Base-by-base conservation (phyloP, 2,329 filamentous ascomycete genomes). In the Tolypocladium ovalisporum region DNA sequence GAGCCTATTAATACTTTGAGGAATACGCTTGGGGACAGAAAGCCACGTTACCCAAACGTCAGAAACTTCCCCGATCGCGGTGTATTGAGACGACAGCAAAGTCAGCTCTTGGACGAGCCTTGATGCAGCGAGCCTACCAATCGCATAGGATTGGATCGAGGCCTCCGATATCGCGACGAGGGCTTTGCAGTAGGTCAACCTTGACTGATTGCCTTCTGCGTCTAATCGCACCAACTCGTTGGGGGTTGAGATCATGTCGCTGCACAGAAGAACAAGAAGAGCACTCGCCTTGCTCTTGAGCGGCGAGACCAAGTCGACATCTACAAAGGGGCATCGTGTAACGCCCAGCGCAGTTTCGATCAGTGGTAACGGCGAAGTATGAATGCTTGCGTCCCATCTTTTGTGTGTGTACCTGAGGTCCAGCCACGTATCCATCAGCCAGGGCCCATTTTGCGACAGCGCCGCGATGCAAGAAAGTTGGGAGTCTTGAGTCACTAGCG, bases 351-450 rank as follows among this genome's bases (percentile, higher is more conserved):
- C 66, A 42, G 65, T 69, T 44, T 73, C 68, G 4, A 80, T 64
- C 2, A 75, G 61, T 12, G 68, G 60, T 10, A 73, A 62, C 4
- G 75, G 63, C 24, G 70, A 68, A 40, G 62, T 65, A 19, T 66
- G 66, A 56, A 64, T 63, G 52, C 63, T 40, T 42, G 65, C 56
- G 40, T 70, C 68, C 69, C 76, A 74, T 60, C 68, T 67, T 35
- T 68, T 71, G 58, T 76, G 74, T 13, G 71, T 65, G 24, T 70
- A 64, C 54, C 75, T 71, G 35, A 81, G 65, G 47, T 74, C 71
- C 39, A 77, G 69, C 60, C 76, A 68, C 8, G 72, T 72, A 63
- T 83, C 80, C 58, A 81, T 66, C 15, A 82, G 66, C 79, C 79
- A 82, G 15, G 75, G 71, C 0, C 72, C 66, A 58, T 71, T 71